Conservation (phyloP, 768 basidiomycete species). For the Russula earlei region DNA sequence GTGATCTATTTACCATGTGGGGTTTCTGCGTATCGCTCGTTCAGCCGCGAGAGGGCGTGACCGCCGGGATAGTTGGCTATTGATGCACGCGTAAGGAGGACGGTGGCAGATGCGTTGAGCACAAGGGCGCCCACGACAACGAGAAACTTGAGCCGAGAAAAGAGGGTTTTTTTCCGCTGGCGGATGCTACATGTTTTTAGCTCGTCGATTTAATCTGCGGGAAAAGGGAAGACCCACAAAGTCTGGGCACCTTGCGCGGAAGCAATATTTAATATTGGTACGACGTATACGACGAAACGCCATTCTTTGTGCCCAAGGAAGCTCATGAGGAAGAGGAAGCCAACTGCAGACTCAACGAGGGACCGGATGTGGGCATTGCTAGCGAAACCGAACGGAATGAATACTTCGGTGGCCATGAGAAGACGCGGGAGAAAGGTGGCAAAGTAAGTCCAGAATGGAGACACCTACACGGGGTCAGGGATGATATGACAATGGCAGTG, state of each 20-base stretch:
- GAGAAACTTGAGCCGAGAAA: constrained; percentile 39
- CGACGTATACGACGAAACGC: constrained; percentile 86
- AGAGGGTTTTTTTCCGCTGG: constrained; percentile 37
- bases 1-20: constrained; percentile 24
- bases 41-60: constrained; percentile 52
- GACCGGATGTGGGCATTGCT: constrained; percentile 41
- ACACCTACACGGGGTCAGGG: constrained; percentile 38
- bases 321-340: constrained; percentile 59
- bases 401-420: constrained; percentile 52
- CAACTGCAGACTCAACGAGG: constrained; percentile 42
- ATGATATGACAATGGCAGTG: not conserved
- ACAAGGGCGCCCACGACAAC: constrained; percentile 38
- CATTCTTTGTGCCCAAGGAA: constrained; percentile 90
- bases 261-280: constrained; percentile 73
- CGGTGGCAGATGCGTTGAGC: constrained; percentile 45
- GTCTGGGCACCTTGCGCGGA: constrained; percentile 57
- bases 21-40: constrained; percentile 36
- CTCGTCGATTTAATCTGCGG: not conserved
- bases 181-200: constrained; percentile 31
- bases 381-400: constrained; percentile 45
- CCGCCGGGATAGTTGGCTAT: constrained; percentile 87
- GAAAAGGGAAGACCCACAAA: constrained; percentile 42
- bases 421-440: constrained; percentile 66
- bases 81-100: constrained; percentile 48
- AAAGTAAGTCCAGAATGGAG: constrained; percentile 62